Percentiles rank a stretch among this genome's conserved stretches.
Conservation (phyloP, 441 rosid genomes). For the Bruguiera hainesii region DNA sequence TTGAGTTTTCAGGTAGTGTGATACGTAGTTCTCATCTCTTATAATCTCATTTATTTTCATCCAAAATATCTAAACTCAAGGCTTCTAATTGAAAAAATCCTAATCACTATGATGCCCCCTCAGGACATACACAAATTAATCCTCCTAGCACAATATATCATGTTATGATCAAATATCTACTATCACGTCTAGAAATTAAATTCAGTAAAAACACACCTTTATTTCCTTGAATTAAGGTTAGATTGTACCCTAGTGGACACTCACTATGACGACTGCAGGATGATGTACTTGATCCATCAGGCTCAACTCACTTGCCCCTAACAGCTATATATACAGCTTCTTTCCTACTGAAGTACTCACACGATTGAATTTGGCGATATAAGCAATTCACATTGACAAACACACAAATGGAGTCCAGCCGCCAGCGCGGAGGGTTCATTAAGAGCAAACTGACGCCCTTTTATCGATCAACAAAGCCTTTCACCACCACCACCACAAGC, state of each 20-base stretch:
- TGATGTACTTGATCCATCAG: slow-evolving; percentile 18
- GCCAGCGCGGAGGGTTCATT: slow-evolving; percentile 49
- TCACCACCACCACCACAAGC: slow-evolving; percentile 15
- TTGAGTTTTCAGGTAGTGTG: too few species aligned
- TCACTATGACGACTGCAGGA: slow-evolving; percentile 10
- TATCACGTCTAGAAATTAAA: too few species aligned
- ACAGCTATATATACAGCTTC: slow-evolving; percentile 26
- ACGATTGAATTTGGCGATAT: background rate
- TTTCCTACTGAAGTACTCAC: slow-evolving; percentile 13
- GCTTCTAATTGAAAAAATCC: too few species aligned
- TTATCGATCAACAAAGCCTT: slow-evolving; percentile 27
- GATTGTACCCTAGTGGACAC: slow-evolving; percentile 32
- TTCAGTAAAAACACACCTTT: too few species aligned
- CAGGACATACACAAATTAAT: too few species aligned
- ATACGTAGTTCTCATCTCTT: too few species aligned
- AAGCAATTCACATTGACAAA: background rate
- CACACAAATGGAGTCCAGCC: slow-evolving; percentile 34
- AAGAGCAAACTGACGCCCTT: slow-evolving; percentile 53
- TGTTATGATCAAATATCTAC: too few species aligned
- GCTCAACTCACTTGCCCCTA: background rate
- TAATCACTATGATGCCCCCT: too few species aligned
- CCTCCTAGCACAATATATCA: too few species aligned
- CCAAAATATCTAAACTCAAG: too few species aligned
- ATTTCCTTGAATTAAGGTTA: too few species aligned
- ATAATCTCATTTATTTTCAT: too few species aligned